Conservation (phyloP, 768 basidiomycete genomes). For the Lyophyllum atratum region DNA sequence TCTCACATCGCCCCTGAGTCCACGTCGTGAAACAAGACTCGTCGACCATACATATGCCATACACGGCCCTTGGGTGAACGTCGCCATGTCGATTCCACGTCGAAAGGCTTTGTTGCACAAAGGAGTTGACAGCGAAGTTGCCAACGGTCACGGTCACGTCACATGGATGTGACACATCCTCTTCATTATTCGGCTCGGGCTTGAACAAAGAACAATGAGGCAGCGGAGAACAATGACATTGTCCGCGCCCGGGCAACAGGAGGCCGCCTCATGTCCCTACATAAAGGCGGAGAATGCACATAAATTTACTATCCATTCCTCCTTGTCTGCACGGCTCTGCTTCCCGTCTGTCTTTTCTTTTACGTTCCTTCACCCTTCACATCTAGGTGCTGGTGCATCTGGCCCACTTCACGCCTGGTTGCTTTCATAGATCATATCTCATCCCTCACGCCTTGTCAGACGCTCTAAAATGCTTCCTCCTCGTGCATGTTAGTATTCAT, state of each 20-base stretch:
- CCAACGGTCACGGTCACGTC: background rate
- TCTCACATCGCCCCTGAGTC: too few relatives aligned
- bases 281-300: conserved; percentile 3
- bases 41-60: too few relatives aligned
- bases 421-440: conserved; percentile 4
- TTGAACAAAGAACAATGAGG: conserved; percentile 10
- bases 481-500: conserved; percentile 23
- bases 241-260: background rate
- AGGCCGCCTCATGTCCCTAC: background rate
- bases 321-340: conserved; percentile 1
- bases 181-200: too few relatives aligned
- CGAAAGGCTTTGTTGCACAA: background rate
- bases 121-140: background rate
- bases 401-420: conserved; percentile 15
- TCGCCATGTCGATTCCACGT: background rate
- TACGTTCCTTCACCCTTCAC: conserved; percentile 15
- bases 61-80: too few relatives aligned
- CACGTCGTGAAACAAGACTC: background rate
- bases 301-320: background rate
- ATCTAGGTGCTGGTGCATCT: conserved; percentile 24
- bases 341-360: conserved; percentile 13
- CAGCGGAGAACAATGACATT: background rate
- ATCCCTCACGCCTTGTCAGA: background rate
- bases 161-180: background rate
- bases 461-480: conserved; percentile 19